Evolutionary conservation across 345 rosid species (phyloP), one percentile per base, ranked within the genome.

Genomic region (Tarenaya hassleriana): DNA sequence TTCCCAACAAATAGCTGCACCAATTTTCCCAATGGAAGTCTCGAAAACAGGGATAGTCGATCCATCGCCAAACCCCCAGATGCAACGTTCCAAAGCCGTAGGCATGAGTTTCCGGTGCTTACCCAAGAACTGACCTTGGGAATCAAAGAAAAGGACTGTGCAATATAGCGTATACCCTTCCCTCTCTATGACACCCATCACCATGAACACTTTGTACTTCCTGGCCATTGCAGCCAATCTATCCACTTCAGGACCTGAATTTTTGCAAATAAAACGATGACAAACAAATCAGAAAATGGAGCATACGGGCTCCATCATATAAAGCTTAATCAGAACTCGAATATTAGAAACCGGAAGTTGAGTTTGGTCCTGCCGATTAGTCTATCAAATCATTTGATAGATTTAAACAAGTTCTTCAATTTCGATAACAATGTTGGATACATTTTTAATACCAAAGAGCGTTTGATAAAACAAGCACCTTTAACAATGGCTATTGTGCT

Each of bases 1-100:
- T 52, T 91, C 95, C 96, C 96, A 91, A 66, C 95, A 91, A 54
- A 91, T 77, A 34, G 92, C 96, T 46, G 92, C 95, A 16, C 96
- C 96, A 0, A 91, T 80, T 69, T 87, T 91, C 8, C 96, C 95
- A 24, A 87, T 56, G 1, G 90, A 80, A 16, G 95, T 82, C 31
- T 84, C 86, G 29, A 84, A 76, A 47, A 91, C 94, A 5, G 94
- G 90, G 49, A 91, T 80, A 2, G 90, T 91, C 0, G 92, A 91
- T 37, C 96, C 96, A 69, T 91, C 98, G 29, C 96, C 95, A 16
- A 87, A 87, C 16, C 98, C 98, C 98, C 96, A 91, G 15, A 91
- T 78, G 17, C 86, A 73, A 40, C 90, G 95, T 73, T 91, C 98
- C 19, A 84, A 60, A 40, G 82, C 89, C 0, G 95, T 91, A 45